These are phyloP conservation scores for Pseudocercospora crystallina DNA, from an alignment of 2,329 filamentous ascomycete genomes.

Conservation along the genomic window DNA sequence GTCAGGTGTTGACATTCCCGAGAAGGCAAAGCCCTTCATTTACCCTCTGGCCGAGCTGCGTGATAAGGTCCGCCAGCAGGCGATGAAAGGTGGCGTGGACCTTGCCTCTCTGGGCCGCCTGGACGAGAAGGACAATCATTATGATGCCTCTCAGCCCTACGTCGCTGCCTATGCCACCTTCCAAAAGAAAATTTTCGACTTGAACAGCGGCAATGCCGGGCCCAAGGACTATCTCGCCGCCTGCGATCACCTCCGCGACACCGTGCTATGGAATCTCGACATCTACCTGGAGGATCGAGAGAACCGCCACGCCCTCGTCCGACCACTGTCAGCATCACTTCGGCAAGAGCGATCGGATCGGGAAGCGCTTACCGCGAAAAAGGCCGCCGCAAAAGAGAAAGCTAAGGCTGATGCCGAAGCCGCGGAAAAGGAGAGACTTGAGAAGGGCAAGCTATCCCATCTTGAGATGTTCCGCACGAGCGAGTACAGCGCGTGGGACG, in stretches of 20 bases:
- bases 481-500: conserved; percentile 78
- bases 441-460: conserved; percentile 59
- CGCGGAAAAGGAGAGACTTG: conserved; percentile 49
- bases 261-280: conserved; percentile 75
- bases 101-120: conserved; percentile 34
- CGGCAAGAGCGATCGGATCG: conserved; percentile 55
- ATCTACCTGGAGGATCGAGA: conserved; percentile 85
- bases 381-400: conserved; percentile 48
- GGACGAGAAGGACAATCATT: conserved; percentile 27
- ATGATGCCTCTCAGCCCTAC: conserved; percentile 42
- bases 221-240: conserved; percentile 73
- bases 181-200: conserved; percentile 61
- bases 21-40: conserved; percentile 60
- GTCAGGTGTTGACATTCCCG: conserved; percentile 64
- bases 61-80: conserved; percentile 58
- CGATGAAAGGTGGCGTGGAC: conserved; percentile 47
- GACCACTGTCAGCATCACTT: conserved; percentile 55
- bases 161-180: conserved; percentile 51
- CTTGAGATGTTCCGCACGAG: conserved; percentile 58
- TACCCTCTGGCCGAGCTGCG: conserved; percentile 58
- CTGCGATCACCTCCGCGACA: conserved; percentile 78
- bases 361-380: conserved; percentile 54
- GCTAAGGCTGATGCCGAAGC: conserved; percentile 54
- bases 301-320: conserved; percentile 68
- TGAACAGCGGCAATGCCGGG: conserved; percentile 48